phyloP scores from a whole-genome alignment of 495 filamentous ascomycete genomes.

The Trichoderma parareesei region DNA sequence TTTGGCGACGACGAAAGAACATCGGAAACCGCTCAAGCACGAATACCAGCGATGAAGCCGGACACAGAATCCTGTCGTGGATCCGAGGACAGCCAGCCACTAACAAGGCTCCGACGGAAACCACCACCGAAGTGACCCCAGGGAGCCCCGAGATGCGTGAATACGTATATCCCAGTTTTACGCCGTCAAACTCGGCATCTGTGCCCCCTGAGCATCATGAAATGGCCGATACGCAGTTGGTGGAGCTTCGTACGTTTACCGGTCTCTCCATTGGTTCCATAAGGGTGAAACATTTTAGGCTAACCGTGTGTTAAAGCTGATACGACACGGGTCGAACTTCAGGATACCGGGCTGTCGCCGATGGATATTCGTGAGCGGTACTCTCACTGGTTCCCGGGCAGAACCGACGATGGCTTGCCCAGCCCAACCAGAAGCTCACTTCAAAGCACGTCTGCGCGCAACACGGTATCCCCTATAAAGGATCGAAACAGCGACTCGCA shows the following conservation, averaged over 20 bases:
- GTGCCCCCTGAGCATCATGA: slow-evolving; percentile 21
- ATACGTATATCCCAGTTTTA: slow-evolving; percentile 5
- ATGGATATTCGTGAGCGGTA: slow-evolving; percentile 21
- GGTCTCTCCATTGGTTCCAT: neutral
- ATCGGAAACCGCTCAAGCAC: slow-evolving; percentile 30
- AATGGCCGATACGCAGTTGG: slow-evolving; percentile 32
- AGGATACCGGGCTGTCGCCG: slow-evolving; percentile 22
- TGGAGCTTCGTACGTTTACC: slow-evolving; percentile 37
- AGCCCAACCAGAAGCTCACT: slow-evolving; percentile 17
- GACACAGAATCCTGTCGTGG: slow-evolving; percentile 36
- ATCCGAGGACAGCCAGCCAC: slow-evolving; percentile 28
- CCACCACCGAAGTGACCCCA: slow-evolving; percentile 34
- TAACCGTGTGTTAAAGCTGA: slow-evolving; percentile 19
- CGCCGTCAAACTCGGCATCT: slow-evolving; percentile 1
- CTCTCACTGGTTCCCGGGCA: slow-evolving; percentile 19
- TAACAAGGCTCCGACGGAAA: slow-evolving; percentile 39
- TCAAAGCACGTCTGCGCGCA: slow-evolving; percentile 11
- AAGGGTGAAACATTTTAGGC: neutral
- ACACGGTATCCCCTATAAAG: slow-evolving; percentile 21
- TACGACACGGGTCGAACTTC: slow-evolving; percentile 28
- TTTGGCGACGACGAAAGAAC: slow-evolving; percentile 45
- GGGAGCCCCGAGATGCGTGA: slow-evolving; percentile 18
- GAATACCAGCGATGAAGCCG: slow-evolving; percentile 36
- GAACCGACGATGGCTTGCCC: slow-evolving; percentile 1
- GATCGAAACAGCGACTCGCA: slow-evolving; percentile 15